phyloP scores from a whole-genome alignment of 2,329 filamentous ascomycete species.

The Colletotrichum tropicale region DNA sequence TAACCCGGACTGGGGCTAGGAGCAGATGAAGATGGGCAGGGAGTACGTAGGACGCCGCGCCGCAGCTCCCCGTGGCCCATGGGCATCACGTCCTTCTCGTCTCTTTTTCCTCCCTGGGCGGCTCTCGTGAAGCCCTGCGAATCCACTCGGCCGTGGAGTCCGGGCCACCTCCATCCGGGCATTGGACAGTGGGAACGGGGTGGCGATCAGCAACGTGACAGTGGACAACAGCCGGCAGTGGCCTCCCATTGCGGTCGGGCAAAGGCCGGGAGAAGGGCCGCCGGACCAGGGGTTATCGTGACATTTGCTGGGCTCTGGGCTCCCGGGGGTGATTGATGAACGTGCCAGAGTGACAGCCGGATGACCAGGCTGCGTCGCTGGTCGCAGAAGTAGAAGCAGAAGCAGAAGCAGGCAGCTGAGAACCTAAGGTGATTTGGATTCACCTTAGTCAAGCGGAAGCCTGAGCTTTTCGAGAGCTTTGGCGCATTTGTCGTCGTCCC shows the following conservation, averaged over 20 bases:
- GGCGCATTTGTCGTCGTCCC: constrained; percentile 8
- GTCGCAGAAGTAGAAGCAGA: neutral
- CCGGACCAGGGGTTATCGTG: neutral
- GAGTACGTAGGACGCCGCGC: neutral
- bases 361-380: constrained; percentile 7
- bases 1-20: neutral
- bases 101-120: neutral
- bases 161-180: constrained; percentile 6
- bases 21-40: constrained; percentile 9
- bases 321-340: neutral
- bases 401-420: neutral
- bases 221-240: constrained; percentile 2
- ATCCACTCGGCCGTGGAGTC: constrained; percentile 10
- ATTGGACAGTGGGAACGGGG: constrained; percentile 14
- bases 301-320: neutral
- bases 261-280: constrained; percentile 7
- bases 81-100: neutral
- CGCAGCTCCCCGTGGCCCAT: neutral
- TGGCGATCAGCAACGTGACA: constrained; percentile 18
- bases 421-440: neutral
- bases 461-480: neutral
- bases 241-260: constrained; percentile 5
- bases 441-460: neutral
- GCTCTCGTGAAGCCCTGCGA: constrained; percentile 11
- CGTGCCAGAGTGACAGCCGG: constrained; percentile 12